Evolutionary conservation across 768 basidiomycete genomes (phyloP).

Genomic region (Russula ochroleuca): DNA sequence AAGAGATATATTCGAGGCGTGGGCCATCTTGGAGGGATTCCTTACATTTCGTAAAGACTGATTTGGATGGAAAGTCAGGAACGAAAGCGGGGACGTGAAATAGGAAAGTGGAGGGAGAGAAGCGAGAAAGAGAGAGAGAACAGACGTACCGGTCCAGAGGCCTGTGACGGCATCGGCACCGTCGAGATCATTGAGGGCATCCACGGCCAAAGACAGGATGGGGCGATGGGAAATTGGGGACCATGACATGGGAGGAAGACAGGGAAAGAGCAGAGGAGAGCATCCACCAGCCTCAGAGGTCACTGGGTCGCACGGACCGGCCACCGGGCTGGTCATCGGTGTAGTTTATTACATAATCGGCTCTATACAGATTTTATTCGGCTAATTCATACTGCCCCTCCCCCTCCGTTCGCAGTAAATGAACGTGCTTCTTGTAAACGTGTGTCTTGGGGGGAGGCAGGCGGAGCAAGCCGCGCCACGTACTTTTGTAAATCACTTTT

Average conservation of each 20-base stretch:
- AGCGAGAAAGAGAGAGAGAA: slow-evolving; percentile 5
- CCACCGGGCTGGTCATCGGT: neutral
- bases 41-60: slow-evolving; percentile 85
- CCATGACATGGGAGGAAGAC: slow-evolving; percentile 38
- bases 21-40: slow-evolving; percentile 73
- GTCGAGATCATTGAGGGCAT: slow-evolving; percentile 64
- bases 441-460: neutral
- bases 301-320: slow-evolving; percentile 1
- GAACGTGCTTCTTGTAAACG: neutral
- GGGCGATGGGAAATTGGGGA: slow-evolving; percentile 52
- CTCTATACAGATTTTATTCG: no score
- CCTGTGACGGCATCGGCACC: slow-evolving; percentile 60
- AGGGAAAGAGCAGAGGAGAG: neutral
- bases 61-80: neutral
- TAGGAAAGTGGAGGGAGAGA: slow-evolving; percentile 5
- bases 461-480: slow-evolving; percentile 5
- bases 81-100: slow-evolving; percentile 7
- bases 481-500: neutral
- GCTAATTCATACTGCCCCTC: neutral
- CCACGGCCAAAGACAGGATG: slow-evolving; percentile 60
- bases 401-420: neutral
- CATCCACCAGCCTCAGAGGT: neutral
- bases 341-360: neutral
- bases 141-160: slow-evolving; percentile 61
- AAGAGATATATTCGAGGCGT: slow-evolving; percentile 81